These are phyloP conservation scores for Candida glaebosa DNA, from an alignment of 805 yeast species.

Conservation along the genomic window DNA sequence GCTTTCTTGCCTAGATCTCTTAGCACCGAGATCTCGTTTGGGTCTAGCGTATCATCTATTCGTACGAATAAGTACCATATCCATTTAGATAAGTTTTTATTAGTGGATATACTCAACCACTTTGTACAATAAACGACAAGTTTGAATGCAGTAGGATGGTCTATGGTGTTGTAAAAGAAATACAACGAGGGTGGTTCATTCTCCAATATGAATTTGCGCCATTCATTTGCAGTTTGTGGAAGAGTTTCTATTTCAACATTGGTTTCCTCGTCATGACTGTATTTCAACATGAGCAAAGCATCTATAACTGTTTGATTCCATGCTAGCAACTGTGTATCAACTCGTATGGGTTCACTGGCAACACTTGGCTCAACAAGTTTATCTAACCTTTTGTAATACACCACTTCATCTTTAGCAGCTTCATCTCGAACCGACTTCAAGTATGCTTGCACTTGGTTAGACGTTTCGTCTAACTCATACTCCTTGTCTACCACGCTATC, in stretches of 20 bases:
- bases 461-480: slow-evolving; percentile 2
- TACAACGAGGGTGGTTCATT: slow-evolving; percentile 26
- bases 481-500: slow-evolving; percentile 1
- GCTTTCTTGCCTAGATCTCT: slow-evolving; percentile 40
- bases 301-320: slow-evolving; percentile 10
- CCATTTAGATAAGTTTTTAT: slow-evolving; percentile 30
- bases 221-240: slow-evolving; percentile 24
- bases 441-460: slow-evolving; percentile 20
- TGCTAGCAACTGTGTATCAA: neutral
- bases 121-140: slow-evolving; percentile 31
- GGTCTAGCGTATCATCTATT: slow-evolving; percentile 32
- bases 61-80: slow-evolving; percentile 31
- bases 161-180: slow-evolving; percentile 18
- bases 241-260: neutral
- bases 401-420: slow-evolving; percentile 22
- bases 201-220: slow-evolving; percentile 30
- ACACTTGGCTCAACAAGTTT: neutral
- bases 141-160: slow-evolving; percentile 31
- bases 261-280: neutral
- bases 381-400: slow-evolving; percentile 11
- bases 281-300: slow-evolving; percentile 9
- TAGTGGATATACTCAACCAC: slow-evolving; percentile 33
- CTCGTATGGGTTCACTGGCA: slow-evolving; percentile 1
- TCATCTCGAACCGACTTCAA: slow-evolving; percentile 27
- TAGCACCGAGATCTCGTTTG: slow-evolving; percentile 29